Evolutionary conservation across 1,139 yeast genomes (phyloP), one percentile per base, ranked within the genome.

Genomic region (Groenewaldozyma auringiensis): DNA sequence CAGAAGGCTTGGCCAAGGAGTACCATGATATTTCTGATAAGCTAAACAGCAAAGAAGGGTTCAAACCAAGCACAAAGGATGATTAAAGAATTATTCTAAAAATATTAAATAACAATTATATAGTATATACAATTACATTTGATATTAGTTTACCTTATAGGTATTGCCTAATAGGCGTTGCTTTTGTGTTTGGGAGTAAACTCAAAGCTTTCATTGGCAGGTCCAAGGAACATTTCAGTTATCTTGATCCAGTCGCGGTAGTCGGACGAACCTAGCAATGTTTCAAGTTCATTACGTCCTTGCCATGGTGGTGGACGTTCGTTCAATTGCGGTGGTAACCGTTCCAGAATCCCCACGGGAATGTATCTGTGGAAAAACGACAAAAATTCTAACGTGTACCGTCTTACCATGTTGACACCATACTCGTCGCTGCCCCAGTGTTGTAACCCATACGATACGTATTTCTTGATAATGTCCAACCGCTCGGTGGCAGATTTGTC

Each of bases 341-440:
- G 75, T 62, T 88, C 98, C 57, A 92, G 74, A 44, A 92, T 81
- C 1, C 97, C 98, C 53, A 87, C 81, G 6, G 99, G 99, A 45
- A 92, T 79, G 64, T 92, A 92, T 57, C 99, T 74, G 62, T 92
- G 95, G 54, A 95, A 86, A 65, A 92, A 92, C 47, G 96, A 83
- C 62, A 94, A 71, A 65, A 88, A 92, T 65, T 92, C 99, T 68
- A 97, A 89, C 75, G 92, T 71, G 65, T 79, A 94, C 57, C 98
- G 74, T 65, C 99, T 79, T 6, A 95, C 83, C 54, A 79, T 79
- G 48, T 86, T 83, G 49, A 92, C 77, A 37, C 98, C 99, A 63
- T 83, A 89, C 58, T 87, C 96, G 60, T 92, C 99, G 0, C 95
- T 76, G 2, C 99, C 98, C 97, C 98, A 94, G 66, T 94, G 98